These are phyloP conservation scores for Phoma herbarum DNA, from an alignment of 2,329 filamentous ascomycete species.

Conservation along the genomic window DNA sequence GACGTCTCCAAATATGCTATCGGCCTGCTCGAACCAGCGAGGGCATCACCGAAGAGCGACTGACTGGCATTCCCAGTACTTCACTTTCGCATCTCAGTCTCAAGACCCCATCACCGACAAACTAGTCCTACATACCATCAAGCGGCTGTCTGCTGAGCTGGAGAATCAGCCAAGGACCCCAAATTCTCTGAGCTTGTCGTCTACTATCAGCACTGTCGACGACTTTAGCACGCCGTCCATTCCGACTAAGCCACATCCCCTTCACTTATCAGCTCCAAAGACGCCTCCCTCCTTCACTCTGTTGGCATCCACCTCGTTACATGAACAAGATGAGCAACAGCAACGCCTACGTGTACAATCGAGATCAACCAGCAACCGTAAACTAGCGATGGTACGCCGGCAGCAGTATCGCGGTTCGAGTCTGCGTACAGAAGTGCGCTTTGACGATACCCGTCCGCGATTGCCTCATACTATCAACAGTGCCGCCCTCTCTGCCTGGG, in stretches of 20 bases:
- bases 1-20: background rate
- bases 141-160: background rate
- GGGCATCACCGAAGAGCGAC: background rate
- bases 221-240: background rate
- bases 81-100: background rate
- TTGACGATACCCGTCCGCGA: background rate
- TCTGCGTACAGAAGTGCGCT: background rate
- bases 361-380: background rate
- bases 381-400: conserved; percentile 7
- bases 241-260: background rate
- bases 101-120: background rate
- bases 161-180: background rate
- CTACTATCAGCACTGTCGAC: background rate
- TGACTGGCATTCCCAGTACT: background rate
- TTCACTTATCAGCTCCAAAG: background rate
- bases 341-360: background rate
- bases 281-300: background rate
- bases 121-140: background rate
- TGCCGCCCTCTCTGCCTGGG: background rate
- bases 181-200: background rate
- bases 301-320: background rate
- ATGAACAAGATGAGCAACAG: background rate
- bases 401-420: background rate
- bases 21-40: background rate
- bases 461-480: background rate